Base-by-base conservation (phyloP, 2,329 filamentous ascomycete species). In the Colletotrichum sojae region DNA sequence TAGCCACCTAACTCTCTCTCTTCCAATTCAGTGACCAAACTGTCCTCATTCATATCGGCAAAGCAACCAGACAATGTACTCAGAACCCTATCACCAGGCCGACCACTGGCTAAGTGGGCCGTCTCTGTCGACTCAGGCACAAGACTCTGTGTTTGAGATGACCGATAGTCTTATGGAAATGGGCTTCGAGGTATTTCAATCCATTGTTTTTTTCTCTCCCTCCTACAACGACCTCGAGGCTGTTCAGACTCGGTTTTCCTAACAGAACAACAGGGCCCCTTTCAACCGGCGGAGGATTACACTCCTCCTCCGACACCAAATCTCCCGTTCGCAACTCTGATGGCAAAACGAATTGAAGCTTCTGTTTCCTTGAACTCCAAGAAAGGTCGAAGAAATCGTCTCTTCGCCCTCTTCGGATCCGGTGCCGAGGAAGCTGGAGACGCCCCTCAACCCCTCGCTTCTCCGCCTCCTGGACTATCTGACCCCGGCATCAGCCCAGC, bases 361-460 rank as follows among this genome's bases (percentile, higher is more conserved):
- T 6, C 22, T 15, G 45, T 4, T n/a, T 55, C 43, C 2, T 31
- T 22, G 1, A 20, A 6, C 8, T 20, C 16, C 16, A 51, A n/a
- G 10, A 62, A 56, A 9, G 53, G 43, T 15, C 36, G 52, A 22
- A 55, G 45, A 56, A 40, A 15, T 5, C 55, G 67, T 43, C 45
- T 69, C 16, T 61, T 53, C 51, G 56, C 43, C 31, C 55, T 69
- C 6, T 69, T 69, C 13, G 51, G 55, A 13, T 46, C 51, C 18
- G 52, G 36, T 5, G 18, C 53, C 1, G 52, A 56, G 20, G 36
- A 45, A 10, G 16, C 43, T n/a, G 55, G n/a, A 6, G 55, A 55
- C 12, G 43, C 8, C 2, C 10, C 51, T 5, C 22, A 39, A 8
- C 12, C 18, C 16, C 13, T 39, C 10, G 18, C 18, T 6, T 8